Percentiles rank a stretch among this genome's conserved stretches.
phyloP scores from a whole-genome alignment of 192 early-diverging fungal genomes.

The Phycomyces blakesleeanus region DNA sequence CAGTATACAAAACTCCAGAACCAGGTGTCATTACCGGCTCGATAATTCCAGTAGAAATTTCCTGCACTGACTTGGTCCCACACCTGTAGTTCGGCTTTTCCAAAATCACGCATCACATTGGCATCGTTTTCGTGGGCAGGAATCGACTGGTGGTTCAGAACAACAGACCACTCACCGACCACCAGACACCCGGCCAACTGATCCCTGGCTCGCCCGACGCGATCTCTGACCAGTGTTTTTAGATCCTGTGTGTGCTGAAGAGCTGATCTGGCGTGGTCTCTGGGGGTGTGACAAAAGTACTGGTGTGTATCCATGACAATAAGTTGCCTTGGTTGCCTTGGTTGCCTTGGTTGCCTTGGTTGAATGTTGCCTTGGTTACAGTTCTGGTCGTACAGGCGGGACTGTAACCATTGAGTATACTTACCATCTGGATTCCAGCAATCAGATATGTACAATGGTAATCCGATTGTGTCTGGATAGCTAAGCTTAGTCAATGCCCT shows the following conservation, averaged over 20 bases:
- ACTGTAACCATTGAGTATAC: slow-evolving; percentile 6
- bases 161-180: slow-evolving; percentile 24
- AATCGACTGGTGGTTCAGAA: slow-evolving; percentile 8
- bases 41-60: slow-evolving; percentile 22
- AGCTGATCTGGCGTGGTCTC: slow-evolving; percentile 7
- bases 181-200: slow-evolving; percentile 9
- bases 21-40: slow-evolving; percentile 17
- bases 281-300: slow-evolving; percentile 16
- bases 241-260: slow-evolving; percentile 9
- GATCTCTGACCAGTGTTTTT: no score
- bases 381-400: background rate
- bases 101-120: slow-evolving; percentile 9
- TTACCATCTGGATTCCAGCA: slow-evolving; percentile 13
- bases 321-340: no score
- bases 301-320: slow-evolving; percentile 19
- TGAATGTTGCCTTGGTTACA: no score
- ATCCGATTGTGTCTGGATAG: background rate
- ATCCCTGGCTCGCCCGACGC: slow-evolving; percentile 1
- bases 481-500: background rate
- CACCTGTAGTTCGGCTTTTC: background rate
- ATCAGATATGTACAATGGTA: slow-evolving; percentile 23
- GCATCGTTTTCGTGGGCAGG: background rate
- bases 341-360: no score
- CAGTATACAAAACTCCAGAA: slow-evolving; percentile 21
- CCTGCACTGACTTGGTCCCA: slow-evolving; percentile 14